Evolutionary conservation across 805 yeast genomes (phyloP).

Genomic region (Ogataea paradorogensis): DNA sequence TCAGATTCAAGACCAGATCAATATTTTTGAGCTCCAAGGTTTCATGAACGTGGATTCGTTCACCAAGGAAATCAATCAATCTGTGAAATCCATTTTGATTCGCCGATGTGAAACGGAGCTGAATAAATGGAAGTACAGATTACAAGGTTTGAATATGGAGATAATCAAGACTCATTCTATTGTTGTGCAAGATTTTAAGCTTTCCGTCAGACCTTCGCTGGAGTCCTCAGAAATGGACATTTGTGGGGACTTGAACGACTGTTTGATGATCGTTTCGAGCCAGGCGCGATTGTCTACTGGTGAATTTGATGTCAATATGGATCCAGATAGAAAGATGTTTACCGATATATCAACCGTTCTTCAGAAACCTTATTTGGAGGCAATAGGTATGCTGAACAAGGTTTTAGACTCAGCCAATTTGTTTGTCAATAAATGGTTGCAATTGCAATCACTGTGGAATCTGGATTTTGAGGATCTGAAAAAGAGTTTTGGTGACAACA

Average conservation of each 20-base stretch:
- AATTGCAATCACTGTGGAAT: slow-evolving; percentile 60
- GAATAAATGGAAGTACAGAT: slow-evolving; percentile 9
- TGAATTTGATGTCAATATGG: slow-evolving; percentile 22
- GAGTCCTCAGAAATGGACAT: slow-evolving; percentile 35
- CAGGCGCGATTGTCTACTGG: slow-evolving; percentile 28
- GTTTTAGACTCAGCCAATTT: slow-evolving; percentile 28
- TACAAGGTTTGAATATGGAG: slow-evolving; percentile 31
- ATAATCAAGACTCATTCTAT: slow-evolving; percentile 40
- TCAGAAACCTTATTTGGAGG: slow-evolving; percentile 18
- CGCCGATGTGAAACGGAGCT: slow-evolving; percentile 26
- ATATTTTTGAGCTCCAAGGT: slow-evolving; percentile 36
- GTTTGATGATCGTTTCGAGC: slow-evolving; percentile 19
- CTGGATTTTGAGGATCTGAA: slow-evolving; percentile 42
- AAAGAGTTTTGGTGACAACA: slow-evolving; percentile 31
- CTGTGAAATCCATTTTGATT: slow-evolving; percentile 28
- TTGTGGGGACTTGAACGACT: slow-evolving; percentile 26
- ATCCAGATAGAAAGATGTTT: neutral
- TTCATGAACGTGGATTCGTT: slow-evolving; percentile 35
- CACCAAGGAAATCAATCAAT: slow-evolving; percentile 34
- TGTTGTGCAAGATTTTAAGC: slow-evolving; percentile 34
- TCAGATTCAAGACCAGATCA: slow-evolving; percentile 36
- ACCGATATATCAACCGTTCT: slow-evolving; percentile 1
- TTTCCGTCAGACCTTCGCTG: slow-evolving; percentile 41
- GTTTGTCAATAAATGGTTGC: slow-evolving; percentile 52
- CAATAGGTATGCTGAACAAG: slow-evolving; percentile 33